Conservation (phyloP, 805 yeast species). For the Myxozyma neglecta region DNA sequence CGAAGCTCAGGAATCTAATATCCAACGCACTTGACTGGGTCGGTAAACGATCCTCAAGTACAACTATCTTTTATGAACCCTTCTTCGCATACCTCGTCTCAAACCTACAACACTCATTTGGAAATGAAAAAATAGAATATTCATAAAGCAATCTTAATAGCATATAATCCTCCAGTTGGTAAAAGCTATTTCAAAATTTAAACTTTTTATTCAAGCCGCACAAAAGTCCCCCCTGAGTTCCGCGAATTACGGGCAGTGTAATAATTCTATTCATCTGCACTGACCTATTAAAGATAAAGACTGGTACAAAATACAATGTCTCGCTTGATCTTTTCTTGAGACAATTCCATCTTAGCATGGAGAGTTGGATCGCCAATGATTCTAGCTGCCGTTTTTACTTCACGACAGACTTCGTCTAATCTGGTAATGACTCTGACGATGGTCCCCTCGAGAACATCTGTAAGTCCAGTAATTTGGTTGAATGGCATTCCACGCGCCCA, state of each 20-base stretch:
- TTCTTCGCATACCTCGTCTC: too few species aligned
- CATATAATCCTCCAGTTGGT: too few species aligned
- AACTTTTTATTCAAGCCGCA: not conserved
- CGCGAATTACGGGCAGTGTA: not conserved
- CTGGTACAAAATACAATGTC: slow-evolving; percentile 98
- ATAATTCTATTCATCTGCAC: not conserved
- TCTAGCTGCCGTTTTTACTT: slow-evolving; percentile 89
- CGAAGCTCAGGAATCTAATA: too few species aligned
- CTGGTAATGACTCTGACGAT: slow-evolving; percentile 94
- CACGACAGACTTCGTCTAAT: slow-evolving; percentile 91
- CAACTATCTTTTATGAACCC: too few species aligned
- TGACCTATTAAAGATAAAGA: slow-evolving; percentile 59
- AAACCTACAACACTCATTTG: too few species aligned
- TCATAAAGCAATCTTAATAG: too few species aligned
- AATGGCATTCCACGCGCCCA: slow-evolving; percentile 97
- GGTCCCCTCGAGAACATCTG: slow-evolving; percentile 92
- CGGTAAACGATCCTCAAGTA: too few species aligned
- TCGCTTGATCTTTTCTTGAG: slow-evolving; percentile 92
- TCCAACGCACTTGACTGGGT: too few species aligned
- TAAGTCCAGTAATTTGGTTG: slow-evolving; percentile 83
- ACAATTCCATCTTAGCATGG: slow-evolving; percentile 83
- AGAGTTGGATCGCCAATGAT: slow-evolving; percentile 92
- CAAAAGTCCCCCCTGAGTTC: not conserved
- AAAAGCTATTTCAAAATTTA: too few species aligned
- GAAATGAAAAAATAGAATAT: too few species aligned